Conservation (phyloP, 192 early-diverging fungal species). For the Coemansia sp. region DNA sequence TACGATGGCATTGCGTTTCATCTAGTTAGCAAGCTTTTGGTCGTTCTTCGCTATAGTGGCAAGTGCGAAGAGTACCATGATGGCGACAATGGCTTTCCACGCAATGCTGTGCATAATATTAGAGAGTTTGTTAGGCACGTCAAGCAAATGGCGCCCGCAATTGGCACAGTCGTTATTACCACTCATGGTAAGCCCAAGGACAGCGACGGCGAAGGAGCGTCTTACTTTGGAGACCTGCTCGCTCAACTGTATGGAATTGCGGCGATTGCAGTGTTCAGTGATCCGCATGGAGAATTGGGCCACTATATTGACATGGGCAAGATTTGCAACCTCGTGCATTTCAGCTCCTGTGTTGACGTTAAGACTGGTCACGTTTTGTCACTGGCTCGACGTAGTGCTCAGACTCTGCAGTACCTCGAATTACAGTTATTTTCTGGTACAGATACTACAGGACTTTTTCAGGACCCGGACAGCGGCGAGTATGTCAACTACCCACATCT, state of each 20-base stretch:
- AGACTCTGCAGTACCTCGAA: neutral
- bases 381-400: neutral
- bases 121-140: neutral
- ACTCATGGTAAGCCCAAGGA: neutral
- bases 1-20: neutral
- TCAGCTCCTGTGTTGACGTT: neutral
- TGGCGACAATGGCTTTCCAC: neutral
- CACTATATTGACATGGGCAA: no score
- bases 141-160: neutral
- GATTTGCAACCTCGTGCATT: neutral
- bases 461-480: neutral
- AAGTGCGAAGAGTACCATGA: neutral
- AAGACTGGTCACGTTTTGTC: neutral
- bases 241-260: neutral
- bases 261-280: neutral
- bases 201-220: neutral
- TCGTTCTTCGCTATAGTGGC: neutral
- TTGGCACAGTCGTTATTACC: neutral
- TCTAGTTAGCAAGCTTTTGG: neutral
- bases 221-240: neutral
- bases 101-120: neutral
- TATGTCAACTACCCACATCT: slow-evolving; percentile 10
- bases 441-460: neutral
- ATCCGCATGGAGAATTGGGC: neutral
- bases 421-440: neutral